phyloP scores from a whole-genome alignment of 345 rosid genomes.

The Erucastrum elatum region DNA sequence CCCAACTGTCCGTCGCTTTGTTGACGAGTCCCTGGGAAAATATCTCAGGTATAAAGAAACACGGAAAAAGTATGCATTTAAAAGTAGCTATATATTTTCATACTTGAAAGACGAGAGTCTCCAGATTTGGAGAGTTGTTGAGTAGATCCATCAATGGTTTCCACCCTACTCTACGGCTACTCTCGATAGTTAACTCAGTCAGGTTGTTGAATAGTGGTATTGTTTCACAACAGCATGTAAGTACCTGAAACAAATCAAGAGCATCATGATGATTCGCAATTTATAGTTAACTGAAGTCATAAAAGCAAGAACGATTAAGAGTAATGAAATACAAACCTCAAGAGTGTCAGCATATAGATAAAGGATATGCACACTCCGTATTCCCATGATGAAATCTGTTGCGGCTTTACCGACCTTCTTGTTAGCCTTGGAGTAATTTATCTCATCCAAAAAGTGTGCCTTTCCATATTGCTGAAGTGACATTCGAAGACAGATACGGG shows the following conservation, averaged over 20 bases:
- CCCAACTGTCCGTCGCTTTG: not conserved
- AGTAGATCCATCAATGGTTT: conserved; percentile 1
- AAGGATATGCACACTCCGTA: conserved; percentile 12
- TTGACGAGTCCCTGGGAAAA: conserved; percentile 3
- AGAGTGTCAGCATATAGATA: not conserved
- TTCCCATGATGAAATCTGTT: not conserved
- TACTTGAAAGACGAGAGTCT: conserved; percentile 17
- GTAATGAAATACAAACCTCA: conserved; percentile 7
- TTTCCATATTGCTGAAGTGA: not conserved
- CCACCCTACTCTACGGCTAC: not conserved
- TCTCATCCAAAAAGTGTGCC: not conserved
- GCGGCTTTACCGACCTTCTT: not conserved
- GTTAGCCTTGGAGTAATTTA: too few relatives aligned
- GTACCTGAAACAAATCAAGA: conserved; percentile 18
- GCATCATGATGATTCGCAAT: not conserved
- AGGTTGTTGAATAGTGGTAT: conserved; percentile 5
- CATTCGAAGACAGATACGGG: not conserved
- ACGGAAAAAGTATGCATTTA: not conserved
- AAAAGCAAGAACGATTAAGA: not conserved
- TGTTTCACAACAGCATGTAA: not conserved
- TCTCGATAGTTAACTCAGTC: conserved; percentile 7
- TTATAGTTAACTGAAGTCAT: too few relatives aligned
- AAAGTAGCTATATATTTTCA: not conserved
- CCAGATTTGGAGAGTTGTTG: conserved; percentile 17
- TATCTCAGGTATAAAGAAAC: not conserved